Conservation (phyloP, 805 yeast species). For the Ascoidea rubescens region DNA sequence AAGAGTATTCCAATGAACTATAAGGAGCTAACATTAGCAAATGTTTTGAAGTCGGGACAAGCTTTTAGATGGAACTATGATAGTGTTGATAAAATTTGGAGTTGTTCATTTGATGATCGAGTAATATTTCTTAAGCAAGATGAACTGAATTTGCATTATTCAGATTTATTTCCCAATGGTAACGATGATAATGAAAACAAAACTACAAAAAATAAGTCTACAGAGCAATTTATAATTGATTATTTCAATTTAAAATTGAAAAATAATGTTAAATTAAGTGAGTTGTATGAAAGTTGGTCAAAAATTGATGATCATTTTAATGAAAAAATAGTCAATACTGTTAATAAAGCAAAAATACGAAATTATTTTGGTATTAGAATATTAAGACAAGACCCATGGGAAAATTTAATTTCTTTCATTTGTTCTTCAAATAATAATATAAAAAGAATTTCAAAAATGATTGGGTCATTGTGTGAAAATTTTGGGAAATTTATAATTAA, state of each 20-base stretch:
- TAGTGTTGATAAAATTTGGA: constrained; percentile 37
- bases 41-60: constrained; percentile 75
- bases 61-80: constrained; percentile 66
- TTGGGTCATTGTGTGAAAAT: constrained; percentile 56
- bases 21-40: constrained; percentile 42
- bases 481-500: constrained; percentile 52
- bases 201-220: background rate
- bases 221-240: constrained; percentile 29
- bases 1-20: constrained; percentile 8
- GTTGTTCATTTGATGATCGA: constrained; percentile 43
- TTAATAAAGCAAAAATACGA: constrained; percentile 11
- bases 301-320: constrained; percentile 35
- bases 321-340: constrained; percentile 12
- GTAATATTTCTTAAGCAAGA: constrained; percentile 58
- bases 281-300: constrained; percentile 51
- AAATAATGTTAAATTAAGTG: constrained; percentile 30
- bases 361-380: constrained; percentile 64
- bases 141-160: constrained; percentile 33
- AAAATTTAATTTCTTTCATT: constrained; percentile 75
- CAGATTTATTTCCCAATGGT: constrained; percentile 22
- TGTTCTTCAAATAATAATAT: constrained; percentile 96
- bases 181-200: constrained; percentile 5
- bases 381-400: constrained; percentile 95
- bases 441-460: constrained; percentile 86
- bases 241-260: constrained; percentile 45